Evolutionary conservation across 1,284 basidiomycete genomes (phyloP).

Genomic region (Ustilago bromivora): DNA sequence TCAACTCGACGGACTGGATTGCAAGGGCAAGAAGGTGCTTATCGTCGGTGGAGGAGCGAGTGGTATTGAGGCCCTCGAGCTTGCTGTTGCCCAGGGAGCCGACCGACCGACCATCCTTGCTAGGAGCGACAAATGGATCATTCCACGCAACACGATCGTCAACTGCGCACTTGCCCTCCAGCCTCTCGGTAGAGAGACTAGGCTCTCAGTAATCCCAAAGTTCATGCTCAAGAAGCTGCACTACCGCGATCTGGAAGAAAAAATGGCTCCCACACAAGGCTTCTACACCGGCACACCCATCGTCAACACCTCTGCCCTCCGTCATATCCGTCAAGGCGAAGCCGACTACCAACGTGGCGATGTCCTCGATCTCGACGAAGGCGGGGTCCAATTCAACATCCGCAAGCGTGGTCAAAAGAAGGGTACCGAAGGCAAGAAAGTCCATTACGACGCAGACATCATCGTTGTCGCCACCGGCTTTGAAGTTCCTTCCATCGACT

Average conservation of each 20-base stretch:
- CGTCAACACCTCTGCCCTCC: conserved; percentile 76
- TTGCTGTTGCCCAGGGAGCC: conserved; percentile 71
- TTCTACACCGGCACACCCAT: conserved; percentile 70
- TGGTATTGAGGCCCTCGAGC: conserved; percentile 76
- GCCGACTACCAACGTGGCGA: conserved; percentile 76
- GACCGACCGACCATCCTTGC: conserved; percentile 73
- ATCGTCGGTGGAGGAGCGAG: conserved; percentile 75
- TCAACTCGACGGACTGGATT: conserved; percentile 72
- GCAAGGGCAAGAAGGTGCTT: conserved; percentile 72
- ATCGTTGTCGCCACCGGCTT: conserved; percentile 78
- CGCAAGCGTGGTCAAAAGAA: conserved; percentile 67
- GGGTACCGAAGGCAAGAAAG: conserved; percentile 68
- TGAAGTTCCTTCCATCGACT: conserved; percentile 74
- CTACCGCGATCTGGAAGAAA: conserved; percentile 74
- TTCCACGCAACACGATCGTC: conserved; percentile 72
- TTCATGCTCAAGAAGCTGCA: conserved; percentile 73
- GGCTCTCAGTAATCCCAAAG: conserved; percentile 72
- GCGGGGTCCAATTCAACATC: conserved; percentile 71
- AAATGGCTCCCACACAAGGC: conserved; percentile 65
- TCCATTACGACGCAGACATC: conserved; percentile 73
- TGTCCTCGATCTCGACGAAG: conserved; percentile 72
- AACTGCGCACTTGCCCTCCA: conserved; percentile 75
- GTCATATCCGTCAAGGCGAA: conserved; percentile 73
- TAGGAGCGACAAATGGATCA: conserved; percentile 67
- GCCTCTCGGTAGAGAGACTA: conserved; percentile 73